Evolutionary conservation across 1,284 basidiomycete genomes (phyloP).

Genomic region (Ustilago xerochloae): DNA sequence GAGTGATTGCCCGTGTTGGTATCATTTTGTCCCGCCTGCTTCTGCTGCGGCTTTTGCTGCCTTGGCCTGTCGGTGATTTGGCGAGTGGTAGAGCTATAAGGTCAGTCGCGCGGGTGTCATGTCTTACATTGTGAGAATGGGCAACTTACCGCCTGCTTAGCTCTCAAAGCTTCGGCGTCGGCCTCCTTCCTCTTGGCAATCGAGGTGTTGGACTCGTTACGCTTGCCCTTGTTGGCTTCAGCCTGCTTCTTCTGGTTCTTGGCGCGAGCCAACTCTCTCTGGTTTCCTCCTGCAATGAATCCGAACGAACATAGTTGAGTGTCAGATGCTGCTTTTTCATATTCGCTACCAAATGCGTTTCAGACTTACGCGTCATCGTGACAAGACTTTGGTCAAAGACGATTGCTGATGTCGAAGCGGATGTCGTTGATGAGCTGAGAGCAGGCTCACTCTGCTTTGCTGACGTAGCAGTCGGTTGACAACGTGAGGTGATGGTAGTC

Average conservation of each 20-base stretch:
- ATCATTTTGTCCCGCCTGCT: slow-evolving; percentile 25
- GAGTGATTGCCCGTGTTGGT: no score
- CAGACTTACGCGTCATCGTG: neutral
- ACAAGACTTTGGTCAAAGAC: neutral
- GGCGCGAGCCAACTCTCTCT: slow-evolving; percentile 64
- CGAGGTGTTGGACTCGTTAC: slow-evolving; percentile 51
- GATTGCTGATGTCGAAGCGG: no score
- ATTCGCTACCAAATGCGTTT: neutral
- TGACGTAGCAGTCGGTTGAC: neutral
- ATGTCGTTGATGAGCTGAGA: neutral
- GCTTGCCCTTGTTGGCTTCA: slow-evolving; percentile 59
- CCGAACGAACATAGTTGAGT: neutral
- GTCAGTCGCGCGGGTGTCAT: neutral
- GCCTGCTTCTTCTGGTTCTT: slow-evolving; percentile 67
- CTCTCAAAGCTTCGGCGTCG: slow-evolving; percentile 59
- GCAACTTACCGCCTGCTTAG: slow-evolving; percentile 62
- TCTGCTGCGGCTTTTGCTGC: slow-evolving; percentile 41
- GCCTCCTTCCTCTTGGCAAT: slow-evolving; percentile 60
- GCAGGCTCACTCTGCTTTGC: neutral
- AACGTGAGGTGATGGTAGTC: neutral
- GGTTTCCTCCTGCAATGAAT: slow-evolving; percentile 59
- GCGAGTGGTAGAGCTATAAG: neutral
- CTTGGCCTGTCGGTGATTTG: slow-evolving; percentile 26
- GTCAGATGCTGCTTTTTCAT: neutral
- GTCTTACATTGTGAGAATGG: no score